Evolutionary conservation across 116 monocot species (phyloP), one percentile per base, ranked within the genome.

Genomic region (Papilionanthe hybrid): DNA sequence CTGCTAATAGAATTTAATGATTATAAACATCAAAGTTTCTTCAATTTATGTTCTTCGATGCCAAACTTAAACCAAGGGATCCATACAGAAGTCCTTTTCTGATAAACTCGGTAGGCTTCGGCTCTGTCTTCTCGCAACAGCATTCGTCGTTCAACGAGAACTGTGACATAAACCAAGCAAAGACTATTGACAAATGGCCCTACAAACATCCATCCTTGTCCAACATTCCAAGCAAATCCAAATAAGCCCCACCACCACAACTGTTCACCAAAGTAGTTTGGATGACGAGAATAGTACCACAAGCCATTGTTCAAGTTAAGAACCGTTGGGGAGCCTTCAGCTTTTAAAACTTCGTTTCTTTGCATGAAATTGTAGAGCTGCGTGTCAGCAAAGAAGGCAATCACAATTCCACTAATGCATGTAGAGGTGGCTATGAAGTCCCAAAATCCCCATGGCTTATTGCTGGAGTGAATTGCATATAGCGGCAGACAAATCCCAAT

Each of bases 201-300:
- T 4, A 90, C 44, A 77, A 88, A 89, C 78, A 89, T 97, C 96
- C 96, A 97, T 42, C 85, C 84, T 27, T 89, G 78, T 5, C 94
- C 94, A 1, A 84, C 25, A 45, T 88, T 97, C 88, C 89, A 86
- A 22, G 85, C 92, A 80, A 89, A 97, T 12, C 92, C 30, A 23
- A 75, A 89, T 75, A 97, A 79, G 11, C 92, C 92, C 96, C 96
- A 97, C 96, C 96, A 97, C 92, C 92, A 97, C 56, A 97, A 77
- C 89, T 97, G 96, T 73, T 97, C 96, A 0, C 94, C 96, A 19
- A 94, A 89, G 72, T 94, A 97, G 80, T 97, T 97, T 15, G 96
- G 96, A 74, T 97, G 96, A 45, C 96, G 94, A 45, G 96, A 94
- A 44, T 92, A 92, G 41, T 86, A 71, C 96, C 96, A 97, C 18